Evolutionary conservation across 176 grass and related monocot genomes (phyloP), one percentile per base, ranked within the genome.

Genomic region (Bolboschoenus planiculmis): DNA sequence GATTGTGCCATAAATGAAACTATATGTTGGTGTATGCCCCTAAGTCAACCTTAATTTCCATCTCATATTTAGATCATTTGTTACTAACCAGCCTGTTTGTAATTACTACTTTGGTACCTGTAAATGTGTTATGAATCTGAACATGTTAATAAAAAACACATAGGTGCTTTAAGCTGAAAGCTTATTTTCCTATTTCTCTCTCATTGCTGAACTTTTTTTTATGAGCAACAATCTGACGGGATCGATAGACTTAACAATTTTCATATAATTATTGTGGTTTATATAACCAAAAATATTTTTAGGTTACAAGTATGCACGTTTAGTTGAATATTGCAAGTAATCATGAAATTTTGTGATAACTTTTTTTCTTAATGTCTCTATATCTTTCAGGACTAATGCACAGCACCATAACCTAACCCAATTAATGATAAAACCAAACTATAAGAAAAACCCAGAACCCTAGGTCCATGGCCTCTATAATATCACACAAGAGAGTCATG

Each of bases 381-480:
- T 65, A 34, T 82, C 2, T 58, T 48, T 63, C 80, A 82, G 80
- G 80, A 81, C 58, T 63, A 82, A 47, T 64, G n/a, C 15, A n/a
- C 23, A 13, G 3, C 50, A 37, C 50, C n/a, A 40, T 13, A 82
- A 59, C 35, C 78, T 30, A 42, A 60, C 36, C 53, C 26, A 53
- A 40, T 80, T 80, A 34, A 66, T 82, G 26, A 63, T 63, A 66
- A 81, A 65, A 9, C 61, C 24, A 20, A 82, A 60, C 39, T 51
- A 66, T 18, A 30, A 47, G 14, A 82, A 79, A 57, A 79, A 18
- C 51, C 36, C 31, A 63, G 13, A 61, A 59, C 57, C 39, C 36
- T 47, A 82, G 42, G 66, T 61, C 78, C 54, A 82, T 82, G 80
- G 80, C 56, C 4, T 60, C 80, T 29, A 65, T 82, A 60, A 16